A percentile compares a stretch with the other conserved stretches of the same genome.
Conservation (phyloP, 257 asterid genomes). For the Ilex aquifolium region DNA sequence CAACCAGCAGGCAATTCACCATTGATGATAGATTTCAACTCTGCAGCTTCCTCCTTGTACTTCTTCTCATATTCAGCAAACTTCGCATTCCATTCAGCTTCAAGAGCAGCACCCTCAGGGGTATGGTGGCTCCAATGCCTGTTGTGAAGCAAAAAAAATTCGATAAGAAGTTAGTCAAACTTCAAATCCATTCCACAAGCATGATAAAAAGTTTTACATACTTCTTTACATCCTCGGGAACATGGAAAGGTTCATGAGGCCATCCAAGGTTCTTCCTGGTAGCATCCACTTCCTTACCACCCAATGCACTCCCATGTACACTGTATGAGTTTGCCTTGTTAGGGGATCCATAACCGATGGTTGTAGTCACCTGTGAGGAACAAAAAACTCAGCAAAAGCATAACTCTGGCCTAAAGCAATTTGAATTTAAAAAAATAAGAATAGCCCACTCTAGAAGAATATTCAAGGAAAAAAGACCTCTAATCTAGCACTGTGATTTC, state of each 20-base stretch:
- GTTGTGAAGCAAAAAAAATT: slow-evolving; percentile 17
- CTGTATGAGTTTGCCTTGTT: slow-evolving; percentile 81
- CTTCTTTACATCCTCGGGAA: slow-evolving; percentile 96
- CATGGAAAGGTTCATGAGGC: slow-evolving; percentile 82
- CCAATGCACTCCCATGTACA: slow-evolving; percentile 81
- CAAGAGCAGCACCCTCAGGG: slow-evolving; percentile 75
- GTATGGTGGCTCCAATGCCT: slow-evolving; percentile 91
- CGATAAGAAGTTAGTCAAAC: slow-evolving; percentile 1
- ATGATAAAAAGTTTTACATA: slow-evolving; percentile 15
- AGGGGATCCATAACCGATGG: slow-evolving; percentile 79
- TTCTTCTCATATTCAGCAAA: slow-evolving; percentile 86
- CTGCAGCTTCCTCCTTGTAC: slow-evolving; percentile 72
- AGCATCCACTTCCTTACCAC: slow-evolving; percentile 95
- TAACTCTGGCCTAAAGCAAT: no score
- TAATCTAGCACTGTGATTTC: no score
- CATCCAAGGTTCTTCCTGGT: slow-evolving; percentile 91
- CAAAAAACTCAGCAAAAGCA: not conserved
- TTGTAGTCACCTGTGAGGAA: slow-evolving; percentile 56
- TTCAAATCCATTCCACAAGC: slow-evolving; percentile 3
- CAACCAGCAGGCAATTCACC: slow-evolving; percentile 73
- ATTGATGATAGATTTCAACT: slow-evolving; percentile 55
- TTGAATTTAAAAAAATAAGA: no score
- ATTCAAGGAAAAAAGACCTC: no score
- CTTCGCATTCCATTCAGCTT: slow-evolving; percentile 90
- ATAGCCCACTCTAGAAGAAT: no score